phyloP scores from a whole-genome alignment of 164 flowering plant species.

The Chloranthus sessilifolius region DNA sequence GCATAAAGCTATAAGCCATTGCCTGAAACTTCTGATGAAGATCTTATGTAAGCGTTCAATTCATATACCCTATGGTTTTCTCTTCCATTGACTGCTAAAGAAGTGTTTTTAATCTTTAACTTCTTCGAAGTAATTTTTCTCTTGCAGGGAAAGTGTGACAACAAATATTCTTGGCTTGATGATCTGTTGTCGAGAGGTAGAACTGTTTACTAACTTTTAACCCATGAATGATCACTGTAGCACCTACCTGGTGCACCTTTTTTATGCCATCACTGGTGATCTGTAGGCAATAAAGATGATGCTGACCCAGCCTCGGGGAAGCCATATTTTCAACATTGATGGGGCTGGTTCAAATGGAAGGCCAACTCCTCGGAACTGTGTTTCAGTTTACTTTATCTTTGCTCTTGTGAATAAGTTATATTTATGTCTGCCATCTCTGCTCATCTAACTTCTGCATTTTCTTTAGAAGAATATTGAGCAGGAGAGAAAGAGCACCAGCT shows the following conservation, averaged over 20 bases:
- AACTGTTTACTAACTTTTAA: slow-evolving; percentile 1
- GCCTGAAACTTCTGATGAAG: slow-evolving; percentile 90
- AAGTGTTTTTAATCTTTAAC: neutral
- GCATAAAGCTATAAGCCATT: slow-evolving; percentile 88
- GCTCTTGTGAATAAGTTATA: neutral
- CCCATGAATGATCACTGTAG: neutral
- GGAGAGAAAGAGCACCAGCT: slow-evolving; percentile 1
- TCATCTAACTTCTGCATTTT: neutral
- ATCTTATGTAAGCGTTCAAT: slow-evolving; percentile 62
- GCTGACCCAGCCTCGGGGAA: slow-evolving; percentile 78
- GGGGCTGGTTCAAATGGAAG: slow-evolving; percentile 99
- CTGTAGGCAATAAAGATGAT: slow-evolving; percentile 90
- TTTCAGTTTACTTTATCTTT: slow-evolving; percentile 4
- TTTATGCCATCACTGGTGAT: slow-evolving; percentile 7
- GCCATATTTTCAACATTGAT: slow-evolving; percentile 94
- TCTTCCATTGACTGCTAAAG: neutral
- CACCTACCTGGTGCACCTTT: neutral
- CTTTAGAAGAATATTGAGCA: neutral
- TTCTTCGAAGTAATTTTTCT: slow-evolving; percentile 6
- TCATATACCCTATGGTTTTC: neutral
- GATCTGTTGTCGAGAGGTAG: slow-evolving; percentile 98
- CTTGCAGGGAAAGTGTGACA: slow-evolving; percentile 84
- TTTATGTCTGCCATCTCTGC: neutral
- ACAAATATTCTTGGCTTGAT: slow-evolving; percentile 94
- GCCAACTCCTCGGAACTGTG: slow-evolving; percentile 81